Conservation (phyloP, 78 protist genomes). For the Planoprotostelium fungivorum region DNA sequence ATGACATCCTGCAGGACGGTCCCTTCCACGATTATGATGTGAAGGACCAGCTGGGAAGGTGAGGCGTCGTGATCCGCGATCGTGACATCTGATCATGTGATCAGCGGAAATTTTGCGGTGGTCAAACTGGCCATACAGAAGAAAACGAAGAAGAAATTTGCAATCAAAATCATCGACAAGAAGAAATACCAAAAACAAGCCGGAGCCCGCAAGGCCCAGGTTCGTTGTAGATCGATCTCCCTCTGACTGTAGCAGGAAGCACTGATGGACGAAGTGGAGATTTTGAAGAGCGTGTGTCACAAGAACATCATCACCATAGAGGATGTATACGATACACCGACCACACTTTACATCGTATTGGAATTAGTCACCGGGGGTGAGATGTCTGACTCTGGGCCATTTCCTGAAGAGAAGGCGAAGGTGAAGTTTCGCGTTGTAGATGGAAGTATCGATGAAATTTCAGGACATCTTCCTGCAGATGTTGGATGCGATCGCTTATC, state of each 20-base stretch:
- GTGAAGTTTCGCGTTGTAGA: neutral
- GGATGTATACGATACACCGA: conserved; percentile 48
- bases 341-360: conserved; percentile 28
- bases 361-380: conserved; percentile 10
- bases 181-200: conserved; percentile 21
- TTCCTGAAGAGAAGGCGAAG: neutral
- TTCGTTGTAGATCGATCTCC: conserved; percentile 1
- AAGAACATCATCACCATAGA: conserved; percentile 45
- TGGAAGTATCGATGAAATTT: neutral
- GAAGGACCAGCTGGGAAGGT: neutral
- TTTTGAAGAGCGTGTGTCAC: conserved; percentile 27
- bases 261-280: conserved; percentile 65
- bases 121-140: conserved; percentile 57
- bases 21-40: neutral
- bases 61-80: neutral
- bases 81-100: too few relatives aligned
- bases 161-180: conserved; percentile 61
- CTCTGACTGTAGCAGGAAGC: conserved; percentile 39
- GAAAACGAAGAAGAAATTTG: conserved; percentile 36
- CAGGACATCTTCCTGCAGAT: neutral
- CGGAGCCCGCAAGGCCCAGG: neutral
- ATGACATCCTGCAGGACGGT: too few relatives aligned
- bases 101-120: conserved; percentile 58
- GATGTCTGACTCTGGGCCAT: neutral
- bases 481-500: conserved; percentile 45